Base-by-base conservation (phyloP, 75 land plant genomes). In the Chamaecyparis obtusa region DNA sequence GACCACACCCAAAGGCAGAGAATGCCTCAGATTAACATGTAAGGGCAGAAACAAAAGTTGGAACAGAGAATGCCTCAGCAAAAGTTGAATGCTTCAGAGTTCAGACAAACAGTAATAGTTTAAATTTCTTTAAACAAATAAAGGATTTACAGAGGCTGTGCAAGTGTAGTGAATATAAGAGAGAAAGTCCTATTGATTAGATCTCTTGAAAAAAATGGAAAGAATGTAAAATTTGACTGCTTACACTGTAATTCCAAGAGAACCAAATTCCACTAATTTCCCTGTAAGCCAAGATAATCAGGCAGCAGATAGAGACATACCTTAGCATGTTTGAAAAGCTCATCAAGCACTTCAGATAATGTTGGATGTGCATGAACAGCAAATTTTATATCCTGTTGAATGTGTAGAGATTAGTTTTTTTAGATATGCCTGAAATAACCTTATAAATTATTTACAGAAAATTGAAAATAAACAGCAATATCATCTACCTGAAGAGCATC, bases 331-430 rank as follows among this genome's bases (percentile, higher is more conserved):
- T 98, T 97, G 90, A 94, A 98, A 32, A 98, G 95, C 90, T 98
- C 99, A 82, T 98, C 99, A 36, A 98, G 90, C 72, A 98, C 99
- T 93, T 98, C 99, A 83, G 99, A 98, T 85, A 98, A 88, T 27
- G 99, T 98, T 83, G 99, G 99, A 87, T 98, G 99, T 76, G 99
- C 99, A 92, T 98, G 99, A 67, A 98, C 99, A 30, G 99, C 99
- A 88, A 93, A 92, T 86, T 97, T 97, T 77, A 98, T 92, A 43
- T 98, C 99, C 99, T 98, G 95, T 79, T 89, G 17, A 86, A 43
- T 64, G n/a, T 13, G 36, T 83, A 27, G 1, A 8, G 9, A 69
- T 32, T 30, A 27, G 44, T 8, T 21, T 85, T 30, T 9, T 80
- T 54, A 46, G 24, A 80, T 64, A 85, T 87, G 35, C 33, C 51